Evolutionary conservation across 495 filamentous ascomycete species (phyloP), one percentile per base, ranked within the genome.

Genomic region (Pyrenula massariospora): DNA sequence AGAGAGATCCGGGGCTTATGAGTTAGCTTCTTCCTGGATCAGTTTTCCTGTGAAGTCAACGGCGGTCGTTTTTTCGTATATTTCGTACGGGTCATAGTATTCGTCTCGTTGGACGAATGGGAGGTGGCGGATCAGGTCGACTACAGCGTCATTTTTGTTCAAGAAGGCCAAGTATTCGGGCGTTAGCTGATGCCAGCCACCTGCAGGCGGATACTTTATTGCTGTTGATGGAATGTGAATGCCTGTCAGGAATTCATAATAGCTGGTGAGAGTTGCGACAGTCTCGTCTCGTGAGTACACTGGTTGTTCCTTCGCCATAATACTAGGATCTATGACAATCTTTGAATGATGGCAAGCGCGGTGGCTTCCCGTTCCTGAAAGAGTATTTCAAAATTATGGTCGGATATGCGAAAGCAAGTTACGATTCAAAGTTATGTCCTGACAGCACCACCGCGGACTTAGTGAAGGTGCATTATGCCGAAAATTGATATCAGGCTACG

Each of bases 171-270:
- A 25, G 22, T 21, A 48, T 19, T 59, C 59, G 22, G 25, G 21
- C 48, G 57, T 63, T 23, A 69, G 63, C 48, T 2, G 31, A 15
- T 61, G 65, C 65, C 66, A 67, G 48, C 66, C 66, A 22, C 36
- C 58, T 56, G 53, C 22, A 42, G 58, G 58, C 25, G 65, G 65
- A 52, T 58, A 31, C 10, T 59, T 56, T 53, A 67, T 49, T 0
- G 52, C 19, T 1, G 52, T 59, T 5, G 62, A 56, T 5, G 56
- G 20, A 11, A 69, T 22, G 55, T 69, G 63, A 56, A 65, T 54
- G 25, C 50, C 60, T 23, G 59, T 57, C 15, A 67, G 61, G 56
- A 67, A 66, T 12, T n/a, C 20, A 57, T 64, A 66, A 57, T 63
- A 67, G 22, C 58, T 57, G 11, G 50, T 52, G 5, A 69, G 19